Conservation (phyloP, 1,284 basidiomycete genomes). For the Erythrobasidium hasegawianum region DNA sequence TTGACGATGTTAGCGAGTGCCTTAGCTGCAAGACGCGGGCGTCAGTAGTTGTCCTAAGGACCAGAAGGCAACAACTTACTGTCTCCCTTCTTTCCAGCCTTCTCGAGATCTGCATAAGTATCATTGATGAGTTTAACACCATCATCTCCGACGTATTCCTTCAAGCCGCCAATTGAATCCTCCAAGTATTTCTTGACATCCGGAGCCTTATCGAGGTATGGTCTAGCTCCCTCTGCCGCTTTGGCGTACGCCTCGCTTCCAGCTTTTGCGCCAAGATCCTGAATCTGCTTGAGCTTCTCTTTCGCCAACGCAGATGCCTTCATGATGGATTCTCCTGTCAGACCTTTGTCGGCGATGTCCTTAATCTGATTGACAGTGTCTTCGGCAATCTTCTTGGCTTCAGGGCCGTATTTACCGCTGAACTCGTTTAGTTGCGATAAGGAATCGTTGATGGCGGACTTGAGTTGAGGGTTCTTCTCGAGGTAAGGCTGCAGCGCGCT, state of each 20-base stretch:
- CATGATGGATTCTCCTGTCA: slow-evolving; percentile 41
- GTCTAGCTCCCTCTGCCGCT: slow-evolving; percentile 38
- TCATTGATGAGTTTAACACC: slow-evolving; percentile 42
- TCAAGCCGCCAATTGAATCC: slow-evolving; percentile 35
- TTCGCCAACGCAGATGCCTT: slow-evolving; percentile 39
- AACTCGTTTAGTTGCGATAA: slow-evolving; percentile 42
- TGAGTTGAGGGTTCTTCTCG: slow-evolving; percentile 42
- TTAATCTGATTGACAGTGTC: slow-evolving; percentile 39
- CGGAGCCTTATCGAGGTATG: slow-evolving; percentile 43
- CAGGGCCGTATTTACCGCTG: slow-evolving; percentile 43
- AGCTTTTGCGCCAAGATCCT: slow-evolving; percentile 38
- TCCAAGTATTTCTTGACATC: slow-evolving; percentile 42
- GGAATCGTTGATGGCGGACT: slow-evolving; percentile 40
- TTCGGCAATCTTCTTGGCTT: slow-evolving; percentile 40
- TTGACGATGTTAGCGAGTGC: slow-evolving; percentile 53
- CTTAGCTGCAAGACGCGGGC: slow-evolving; percentile 50
- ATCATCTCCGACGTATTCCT: slow-evolving; percentile 41
- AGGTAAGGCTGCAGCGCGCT: slow-evolving; percentile 37
- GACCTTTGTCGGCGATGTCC: slow-evolving; percentile 38
- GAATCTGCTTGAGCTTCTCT: slow-evolving; percentile 40
- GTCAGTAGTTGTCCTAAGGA: too few species aligned
- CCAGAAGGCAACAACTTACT: slow-evolving; percentile 9
- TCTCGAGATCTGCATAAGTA: slow-evolving; percentile 40
- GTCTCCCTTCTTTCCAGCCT: slow-evolving; percentile 40
- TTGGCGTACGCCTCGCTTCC: slow-evolving; percentile 42